These are phyloP conservation scores for Blastobotrys malaysiensis DNA, from an alignment of 1,139 yeast genomes.

Conservation along the genomic window DNA sequence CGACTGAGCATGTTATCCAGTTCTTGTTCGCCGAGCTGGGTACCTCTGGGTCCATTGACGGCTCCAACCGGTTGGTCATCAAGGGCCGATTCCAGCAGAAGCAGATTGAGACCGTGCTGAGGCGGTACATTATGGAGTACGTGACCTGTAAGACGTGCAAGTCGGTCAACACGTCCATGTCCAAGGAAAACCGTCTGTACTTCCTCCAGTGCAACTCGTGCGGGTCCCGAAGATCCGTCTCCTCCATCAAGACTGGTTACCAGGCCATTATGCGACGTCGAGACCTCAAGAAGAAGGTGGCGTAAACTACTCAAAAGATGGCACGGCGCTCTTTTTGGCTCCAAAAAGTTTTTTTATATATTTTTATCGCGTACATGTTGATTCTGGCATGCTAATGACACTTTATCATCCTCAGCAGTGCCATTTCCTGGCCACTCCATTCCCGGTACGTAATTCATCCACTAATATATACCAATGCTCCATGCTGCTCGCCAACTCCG, in stretches of 20 bases:
- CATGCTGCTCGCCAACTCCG: no score
- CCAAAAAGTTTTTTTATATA: background rate
- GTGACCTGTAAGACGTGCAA: conserved; percentile 99
- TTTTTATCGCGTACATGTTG: background rate
- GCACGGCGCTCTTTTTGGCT: no score
- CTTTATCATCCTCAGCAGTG: no score
- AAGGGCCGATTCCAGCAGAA: conserved; percentile 98
- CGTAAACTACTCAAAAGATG: background rate
- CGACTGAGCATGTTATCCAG: conserved; percentile 95
- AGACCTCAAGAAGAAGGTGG: conserved; percentile 15
- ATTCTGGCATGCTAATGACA: background rate
- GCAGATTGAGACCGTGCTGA: conserved; percentile 92
- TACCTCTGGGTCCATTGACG: conserved; percentile 98
- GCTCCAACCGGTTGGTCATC: conserved; percentile 91
- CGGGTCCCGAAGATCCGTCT: conserved; percentile 95
- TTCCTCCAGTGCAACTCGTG: conserved; percentile 97
- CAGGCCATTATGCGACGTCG: conserved; percentile 70
- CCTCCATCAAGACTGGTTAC: conserved; percentile 98
- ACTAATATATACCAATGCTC: no score
- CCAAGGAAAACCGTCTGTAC: conserved; percentile 96
- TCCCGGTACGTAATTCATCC: no score
- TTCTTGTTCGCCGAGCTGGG: conserved; percentile 97
- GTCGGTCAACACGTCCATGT: conserved; percentile 92
- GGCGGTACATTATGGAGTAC: conserved; percentile 94
- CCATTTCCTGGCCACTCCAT: no score